Base-by-base conservation (phyloP, 2,329 filamentous ascomycete genomes). In the Bipolaris victoriae region DNA sequence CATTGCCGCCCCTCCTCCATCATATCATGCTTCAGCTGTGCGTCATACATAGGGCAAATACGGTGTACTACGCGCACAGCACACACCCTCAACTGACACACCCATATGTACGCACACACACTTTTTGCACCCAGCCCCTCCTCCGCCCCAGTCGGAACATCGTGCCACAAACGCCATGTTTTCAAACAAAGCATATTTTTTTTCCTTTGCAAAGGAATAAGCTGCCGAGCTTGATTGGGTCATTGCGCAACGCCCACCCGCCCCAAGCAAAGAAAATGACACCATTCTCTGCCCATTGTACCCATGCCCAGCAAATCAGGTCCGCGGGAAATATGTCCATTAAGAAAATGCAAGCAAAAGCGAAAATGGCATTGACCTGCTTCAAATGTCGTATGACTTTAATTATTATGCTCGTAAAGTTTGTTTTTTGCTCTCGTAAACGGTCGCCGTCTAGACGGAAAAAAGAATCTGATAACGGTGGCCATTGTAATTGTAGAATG, bases 41-140 rank as follows among this genome's bases (percentile, higher is more conserved):
- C 61, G 56, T 60, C 60, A 49, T 49, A 49, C 55, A 56, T 54
- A 35, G 39, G 20, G 39, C 51, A 41, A 45, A 45, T 51, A 35
- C 39, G 43, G 24, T 45, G 24, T 18, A 22, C 26, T 24, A 26
- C 39, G 39, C 39, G 39, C 39, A 41, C 20, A 41, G 39, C 39
- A 22, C 39, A 41, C 13, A 41, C 39, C 9, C 18, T 22, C 39
- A 22, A 41, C 11, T 41, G 39, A 40, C 37, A 20, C 37, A 7
- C 39, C 26, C 26, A 29, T 29, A 29, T 29, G 26, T 29, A 41
- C 39, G 7, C 39, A 3, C 18, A 41, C 39, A 15, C 39, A 41
- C 39, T 24, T 18, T 11, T 41, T 13, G 39, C 26, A 29, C 39
- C 22, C 39, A 41, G 37, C 37, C 20, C 37, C 26, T 29, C 20